A percentile compares a stretch with the other conserved stretches of the same genome.
phyloP scores from a whole-genome alignment of 208 protist genomes.

The Crithidia mellificae region DNA sequence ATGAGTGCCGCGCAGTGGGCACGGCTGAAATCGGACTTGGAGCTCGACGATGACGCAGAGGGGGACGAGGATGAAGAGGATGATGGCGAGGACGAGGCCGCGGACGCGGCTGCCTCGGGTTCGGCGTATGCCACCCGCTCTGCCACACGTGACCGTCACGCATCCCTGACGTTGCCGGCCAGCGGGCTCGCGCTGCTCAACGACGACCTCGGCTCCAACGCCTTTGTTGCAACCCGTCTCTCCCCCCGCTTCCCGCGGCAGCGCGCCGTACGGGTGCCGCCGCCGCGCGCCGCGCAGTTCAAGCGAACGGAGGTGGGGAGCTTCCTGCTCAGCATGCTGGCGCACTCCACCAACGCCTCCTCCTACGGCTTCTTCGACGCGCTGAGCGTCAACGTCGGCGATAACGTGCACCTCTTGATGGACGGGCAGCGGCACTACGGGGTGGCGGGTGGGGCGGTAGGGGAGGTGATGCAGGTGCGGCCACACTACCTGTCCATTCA shows the following conservation, averaged over 20 bases:
- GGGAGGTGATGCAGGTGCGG: constrained; percentile 74
- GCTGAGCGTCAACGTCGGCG: constrained; percentile 76
- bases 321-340: constrained; percentile 79
- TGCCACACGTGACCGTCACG: too few relatives aligned
- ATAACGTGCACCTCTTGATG: constrained; percentile 71
- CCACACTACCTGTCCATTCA: constrained; percentile 81
- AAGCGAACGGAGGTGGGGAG: constrained; percentile 81
- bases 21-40: not conserved
- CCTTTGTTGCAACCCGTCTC: constrained; percentile 58
- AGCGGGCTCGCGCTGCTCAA: constrained; percentile 26
- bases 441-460: constrained; percentile 74
- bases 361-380: constrained; percentile 69
- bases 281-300: constrained; percentile 54
- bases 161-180: not conserved
- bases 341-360: constrained; percentile 49
- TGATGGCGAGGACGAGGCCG: not conserved
- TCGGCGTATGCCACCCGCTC: not conserved
- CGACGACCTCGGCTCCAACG: constrained; percentile 71
- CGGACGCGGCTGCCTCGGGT: not conserved
- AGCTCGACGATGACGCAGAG: not conserved
- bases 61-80: constrained; percentile 10
- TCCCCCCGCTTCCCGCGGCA: constrained; percentile 78
- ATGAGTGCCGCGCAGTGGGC: constrained; percentile 28
- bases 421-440: constrained; percentile 55
- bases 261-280: constrained; percentile 59